phyloP scores from a whole-genome alignment of 106 monocot genomes.

The Vanilla planifolia region DNA sequence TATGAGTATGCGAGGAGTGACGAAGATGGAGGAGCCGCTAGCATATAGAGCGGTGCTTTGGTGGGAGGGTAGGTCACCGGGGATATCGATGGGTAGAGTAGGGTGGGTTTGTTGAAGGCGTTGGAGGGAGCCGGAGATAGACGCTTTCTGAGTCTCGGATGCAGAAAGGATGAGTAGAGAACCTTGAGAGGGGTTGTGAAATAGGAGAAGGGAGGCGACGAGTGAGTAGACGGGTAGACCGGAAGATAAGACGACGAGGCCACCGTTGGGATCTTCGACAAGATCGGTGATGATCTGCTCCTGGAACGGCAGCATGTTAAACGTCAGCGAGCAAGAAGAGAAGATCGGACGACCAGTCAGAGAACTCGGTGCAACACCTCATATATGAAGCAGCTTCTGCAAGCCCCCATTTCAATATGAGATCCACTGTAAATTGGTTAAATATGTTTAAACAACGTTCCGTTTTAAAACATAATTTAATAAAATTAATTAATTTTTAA shows the following conservation, averaged over 20 bases:
- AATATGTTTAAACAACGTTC: too few relatives aligned
- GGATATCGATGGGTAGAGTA: conserved; percentile 38
- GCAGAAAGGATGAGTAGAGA: conserved; percentile 71
- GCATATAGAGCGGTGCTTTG: conserved; percentile 56
- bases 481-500: too few relatives aligned
- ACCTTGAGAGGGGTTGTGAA: conserved; percentile 45
- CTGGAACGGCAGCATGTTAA: conserved; percentile 65
- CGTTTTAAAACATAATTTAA: too few relatives aligned
- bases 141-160: conserved; percentile 48
- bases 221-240: conserved; percentile 69
- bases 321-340: too few relatives aligned
- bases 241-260: conserved; percentile 72
- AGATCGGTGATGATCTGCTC: conserved; percentile 78
- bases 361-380: too few relatives aligned
- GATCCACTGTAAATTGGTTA: too few relatives aligned
- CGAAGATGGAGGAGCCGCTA: conserved; percentile 37
- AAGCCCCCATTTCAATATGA: too few relatives aligned
- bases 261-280: conserved; percentile 63
- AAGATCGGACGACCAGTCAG: too few relatives aligned
- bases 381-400: too few relatives aligned
- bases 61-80: conserved; percentile 58
- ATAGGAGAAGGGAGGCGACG: conserved; percentile 60
- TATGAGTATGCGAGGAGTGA: conserved; percentile 33
- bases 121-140: conserved; percentile 38
- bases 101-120: conserved; percentile 4